Percentiles rank a stretch among this genome's conserved stretches.
phyloP scores from a whole-genome alignment of 2,329 filamentous ascomycete species.

The Fusarium sp. region DNA sequence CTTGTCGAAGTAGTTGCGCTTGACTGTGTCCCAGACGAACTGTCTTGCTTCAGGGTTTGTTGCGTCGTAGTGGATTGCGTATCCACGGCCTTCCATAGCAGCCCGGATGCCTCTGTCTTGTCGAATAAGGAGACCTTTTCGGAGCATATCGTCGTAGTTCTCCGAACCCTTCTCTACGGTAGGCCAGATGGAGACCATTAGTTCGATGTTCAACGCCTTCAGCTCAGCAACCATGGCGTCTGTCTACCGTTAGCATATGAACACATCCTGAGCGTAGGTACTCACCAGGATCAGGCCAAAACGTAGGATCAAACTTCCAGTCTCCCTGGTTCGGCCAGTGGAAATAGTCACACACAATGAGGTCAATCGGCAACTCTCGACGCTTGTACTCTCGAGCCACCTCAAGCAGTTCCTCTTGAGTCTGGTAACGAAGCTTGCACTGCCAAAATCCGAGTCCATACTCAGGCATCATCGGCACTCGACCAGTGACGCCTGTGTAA shows the following conservation, averaged over 20 bases:
- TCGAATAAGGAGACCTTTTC: slow-evolving; percentile 66
- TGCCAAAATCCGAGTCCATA: slow-evolving; percentile 74
- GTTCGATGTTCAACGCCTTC: slow-evolving; percentile 64
- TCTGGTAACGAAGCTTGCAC: slow-evolving; percentile 71
- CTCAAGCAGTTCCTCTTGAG: slow-evolving; percentile 67
- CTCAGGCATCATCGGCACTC: slow-evolving; percentile 71
- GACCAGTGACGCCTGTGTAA: slow-evolving; percentile 65
- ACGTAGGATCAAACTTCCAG: slow-evolving; percentile 70
- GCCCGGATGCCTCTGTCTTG: slow-evolving; percentile 66
- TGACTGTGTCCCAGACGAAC: slow-evolving; percentile 67
- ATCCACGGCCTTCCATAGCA: slow-evolving; percentile 65
- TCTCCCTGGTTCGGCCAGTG: slow-evolving; percentile 73
- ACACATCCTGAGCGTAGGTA: background rate
- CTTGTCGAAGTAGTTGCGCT: slow-evolving; percentile 66
- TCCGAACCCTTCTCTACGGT: slow-evolving; percentile 66
- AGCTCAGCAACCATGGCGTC: slow-evolving; percentile 70
- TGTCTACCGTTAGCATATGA: slow-evolving; percentile 1
- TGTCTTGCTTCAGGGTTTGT: slow-evolving; percentile 66
- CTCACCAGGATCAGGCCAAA: slow-evolving; percentile 68
- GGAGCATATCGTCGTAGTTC: slow-evolving; percentile 68
- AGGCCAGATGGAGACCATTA: slow-evolving; percentile 75
- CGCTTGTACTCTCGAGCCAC: slow-evolving; percentile 67
- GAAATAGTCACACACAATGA: slow-evolving; percentile 74
- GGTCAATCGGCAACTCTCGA: slow-evolving; percentile 64
- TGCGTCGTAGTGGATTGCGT: slow-evolving; percentile 68